Base-by-base conservation (phyloP, 2,329 filamentous ascomycete genomes). In the Fusarium paranaense region DNA sequence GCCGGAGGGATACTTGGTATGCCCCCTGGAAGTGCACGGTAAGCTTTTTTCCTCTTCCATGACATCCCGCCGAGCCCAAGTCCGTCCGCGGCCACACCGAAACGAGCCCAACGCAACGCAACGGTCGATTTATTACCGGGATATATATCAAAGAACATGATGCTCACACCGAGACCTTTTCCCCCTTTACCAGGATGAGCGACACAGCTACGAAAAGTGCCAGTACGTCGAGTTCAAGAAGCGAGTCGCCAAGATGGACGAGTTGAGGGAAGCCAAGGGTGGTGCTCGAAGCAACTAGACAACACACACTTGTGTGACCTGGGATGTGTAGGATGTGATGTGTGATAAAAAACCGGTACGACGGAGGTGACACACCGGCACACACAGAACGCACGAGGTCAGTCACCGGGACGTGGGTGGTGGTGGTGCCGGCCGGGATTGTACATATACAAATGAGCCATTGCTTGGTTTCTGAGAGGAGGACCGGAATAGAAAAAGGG, bases 191-290 rank as follows among this genome's bases (percentile, higher is more conserved):
- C 82, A 98, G 97, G 92, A 95, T 84, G 97, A 99, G 89, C 90
- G 97, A 87, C 97, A 99, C 86, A 93, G 92, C 81, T 99, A 99
- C 89, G 97, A 99, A 84, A 98, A 98, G 85, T 99, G 97, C 90
- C 97, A 99, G 82, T 99, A 99, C 86, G 94, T 94, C 75, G 97
- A 98, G 84, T 99, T 99, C 89, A 98, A 98, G 91, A 95, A 96
- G 90, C 92, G 97, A 68, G 97, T 99, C 75, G 94, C 93, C 81
- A 98, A 98, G 92, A 99, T 99, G 97, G 92, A 98, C 80, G 95
- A 99, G 88, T 86, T 99, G 81, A 90, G 95, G 82, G 95, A 91
- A 77, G 91, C 94, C 70, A 97, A 97, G 90, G 91, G 86, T 68
- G 95, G 94, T 71, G 92, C 90, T 80, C 91, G 96, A 84, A 97